Evolutionary conservation across 2,329 filamentous ascomycete genomes (phyloP).

Genomic region (Pseudocercospora musae): DNA sequence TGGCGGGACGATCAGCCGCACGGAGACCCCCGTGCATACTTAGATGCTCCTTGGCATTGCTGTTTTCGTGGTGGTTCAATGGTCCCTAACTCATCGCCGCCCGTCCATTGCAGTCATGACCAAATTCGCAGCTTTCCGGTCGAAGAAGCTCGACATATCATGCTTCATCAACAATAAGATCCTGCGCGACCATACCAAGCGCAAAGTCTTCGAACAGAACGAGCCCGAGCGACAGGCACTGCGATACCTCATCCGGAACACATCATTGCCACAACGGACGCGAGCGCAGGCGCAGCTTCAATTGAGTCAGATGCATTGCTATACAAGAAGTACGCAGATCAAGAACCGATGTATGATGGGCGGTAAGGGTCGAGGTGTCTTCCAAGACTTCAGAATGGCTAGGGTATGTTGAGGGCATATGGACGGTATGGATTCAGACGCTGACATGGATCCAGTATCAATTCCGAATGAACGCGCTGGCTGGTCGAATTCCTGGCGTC

Average conservation of each 20-base stretch:
- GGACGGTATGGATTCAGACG: slow-evolving; percentile 9
- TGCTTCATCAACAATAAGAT: slow-evolving; percentile 82
- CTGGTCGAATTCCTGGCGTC: slow-evolving; percentile 83
- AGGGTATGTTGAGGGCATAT: slow-evolving; percentile 61
- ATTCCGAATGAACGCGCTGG: slow-evolving; percentile 85
- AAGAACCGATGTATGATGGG: slow-evolving; percentile 89
- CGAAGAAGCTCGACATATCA: slow-evolving; percentile 85
- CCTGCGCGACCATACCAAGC: slow-evolving; percentile 94
- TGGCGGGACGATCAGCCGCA: background rate
- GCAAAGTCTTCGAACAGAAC: slow-evolving; percentile 81
- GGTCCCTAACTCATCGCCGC: no score
- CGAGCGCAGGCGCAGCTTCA: slow-evolving; percentile 92
- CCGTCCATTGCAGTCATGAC: slow-evolving; percentile 30
- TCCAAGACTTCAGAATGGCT: slow-evolving; percentile 87
- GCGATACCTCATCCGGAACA: slow-evolving; percentile 87
- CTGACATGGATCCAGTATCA: slow-evolving; percentile 62
- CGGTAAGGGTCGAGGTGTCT: slow-evolving; percentile 85
- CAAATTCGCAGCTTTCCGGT: slow-evolving; percentile 63
- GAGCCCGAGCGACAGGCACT: slow-evolving; percentile 87
- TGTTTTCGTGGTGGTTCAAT: background rate
- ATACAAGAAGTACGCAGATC: slow-evolving; percentile 90
- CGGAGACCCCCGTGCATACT: background rate
- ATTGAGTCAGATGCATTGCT: slow-evolving; percentile 91
- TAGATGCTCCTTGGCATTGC: background rate
- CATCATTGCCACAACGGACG: slow-evolving; percentile 72